phyloP scores from a whole-genome alignment of 257 asterid genomes.

The Coffea eugenioides region DNA sequence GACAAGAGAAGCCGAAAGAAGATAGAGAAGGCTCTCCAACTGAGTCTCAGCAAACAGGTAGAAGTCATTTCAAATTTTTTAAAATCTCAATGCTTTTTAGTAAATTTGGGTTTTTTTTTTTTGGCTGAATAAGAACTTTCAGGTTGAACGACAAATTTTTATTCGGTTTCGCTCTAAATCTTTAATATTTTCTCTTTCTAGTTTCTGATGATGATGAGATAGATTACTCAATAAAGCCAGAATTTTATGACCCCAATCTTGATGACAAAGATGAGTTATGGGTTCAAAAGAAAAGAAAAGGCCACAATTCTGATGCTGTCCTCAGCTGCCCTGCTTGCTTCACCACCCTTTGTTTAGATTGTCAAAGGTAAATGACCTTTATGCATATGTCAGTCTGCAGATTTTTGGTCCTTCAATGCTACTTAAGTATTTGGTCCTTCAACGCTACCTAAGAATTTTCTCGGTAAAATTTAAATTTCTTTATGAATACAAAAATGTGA shows the following conservation, averaged over 20 bases:
- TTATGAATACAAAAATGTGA: too few relatives aligned
- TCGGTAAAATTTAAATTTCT: background rate
- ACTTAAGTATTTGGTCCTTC: background rate
- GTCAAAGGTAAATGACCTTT: slow-evolving; percentile 61
- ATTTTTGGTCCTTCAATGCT: background rate
- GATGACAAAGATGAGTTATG: slow-evolving; percentile 74
- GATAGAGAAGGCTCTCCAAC: slow-evolving; percentile 19
- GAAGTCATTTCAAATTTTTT: background rate
- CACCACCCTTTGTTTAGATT: slow-evolving; percentile 81
- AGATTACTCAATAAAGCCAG: slow-evolving; percentile 77
- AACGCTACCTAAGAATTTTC: background rate
- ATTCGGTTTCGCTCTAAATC: background rate
- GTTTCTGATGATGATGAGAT: slow-evolving; percentile 94
- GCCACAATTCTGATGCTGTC: slow-evolving; percentile 71
- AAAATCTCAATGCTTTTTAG: too few relatives aligned
- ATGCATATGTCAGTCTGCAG: background rate
- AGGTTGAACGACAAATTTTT: background rate
- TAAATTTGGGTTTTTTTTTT: too few relatives aligned
- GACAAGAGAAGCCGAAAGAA: slow-evolving; percentile 7
- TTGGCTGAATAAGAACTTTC: too few relatives aligned
- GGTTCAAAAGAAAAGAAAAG: slow-evolving; percentile 67
- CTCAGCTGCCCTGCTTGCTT: slow-evolving; percentile 98
- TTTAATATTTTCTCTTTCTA: slow-evolving; percentile 15
- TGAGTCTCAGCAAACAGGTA: slow-evolving; percentile 30
- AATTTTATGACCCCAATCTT: slow-evolving; percentile 69